These are phyloP conservation scores for Spongospora subterranea DNA, from an alignment of 208 protist species.

Conservation along the genomic window DNA sequence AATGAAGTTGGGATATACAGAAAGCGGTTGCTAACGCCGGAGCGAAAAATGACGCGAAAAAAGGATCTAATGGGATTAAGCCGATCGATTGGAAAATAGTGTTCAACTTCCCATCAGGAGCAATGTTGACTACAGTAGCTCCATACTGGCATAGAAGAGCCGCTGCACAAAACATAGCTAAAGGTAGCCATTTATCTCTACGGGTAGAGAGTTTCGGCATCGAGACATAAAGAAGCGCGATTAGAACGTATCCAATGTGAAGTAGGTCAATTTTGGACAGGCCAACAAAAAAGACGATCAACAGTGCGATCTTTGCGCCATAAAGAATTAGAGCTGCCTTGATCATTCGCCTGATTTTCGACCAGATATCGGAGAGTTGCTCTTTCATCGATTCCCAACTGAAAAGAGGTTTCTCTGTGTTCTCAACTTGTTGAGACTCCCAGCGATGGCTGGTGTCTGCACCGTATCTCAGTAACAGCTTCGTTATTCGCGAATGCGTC, in stretches of 20 bases:
- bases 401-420: neutral
- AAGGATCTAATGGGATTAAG: neutral
- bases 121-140: neutral
- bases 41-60: neutral
- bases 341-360: neutral
- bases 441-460: neutral
- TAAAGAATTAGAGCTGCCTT: neutral
- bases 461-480: neutral
- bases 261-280: slow-evolving; percentile 7
- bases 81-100: neutral
- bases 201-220: neutral
- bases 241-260: slow-evolving; percentile 34
- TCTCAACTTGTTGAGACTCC: neutral
- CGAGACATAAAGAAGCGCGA: slow-evolving; percentile 27
- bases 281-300: slow-evolving; percentile 33
- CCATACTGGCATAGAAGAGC: slow-evolving; percentile 16
- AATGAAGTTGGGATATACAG: slow-evolving; percentile 47
- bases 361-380: neutral
- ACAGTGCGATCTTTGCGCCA: slow-evolving; percentile 13
- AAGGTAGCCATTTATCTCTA: slow-evolving; percentile 18
- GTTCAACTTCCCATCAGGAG: neutral
- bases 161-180: neutral
- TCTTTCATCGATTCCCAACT: neutral
- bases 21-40: neutral
- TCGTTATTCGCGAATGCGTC: neutral